Evolutionary conservation across 495 filamentous ascomycete genomes (phyloP), one percentile per base, ranked within the genome.

Genomic region (Aspergillus haitiensis): DNA sequence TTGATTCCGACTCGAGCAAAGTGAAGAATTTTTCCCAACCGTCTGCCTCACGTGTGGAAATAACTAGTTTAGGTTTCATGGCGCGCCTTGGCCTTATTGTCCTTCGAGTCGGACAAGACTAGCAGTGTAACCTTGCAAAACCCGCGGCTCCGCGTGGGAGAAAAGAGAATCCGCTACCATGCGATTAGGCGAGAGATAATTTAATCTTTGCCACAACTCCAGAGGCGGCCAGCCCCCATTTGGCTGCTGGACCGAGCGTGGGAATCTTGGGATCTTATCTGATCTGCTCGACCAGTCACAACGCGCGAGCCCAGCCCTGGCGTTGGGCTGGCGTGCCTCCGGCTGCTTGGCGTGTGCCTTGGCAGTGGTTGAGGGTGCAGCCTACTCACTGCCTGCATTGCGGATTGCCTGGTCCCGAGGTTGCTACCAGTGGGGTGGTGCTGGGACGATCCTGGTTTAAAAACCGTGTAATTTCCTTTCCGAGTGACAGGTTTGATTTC

Each of bases 261-360:
- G 21, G 21, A 27, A 27, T 27, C 21, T 27, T 27, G 21, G 21
- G 21, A 27, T 27, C 21, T 27, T 27, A 27, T 27, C 21, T 27
- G 42, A 46, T 46, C 42, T 46, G 42, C 21, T n/a, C 6, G 6
- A 7, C 42, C 42, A 46, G 42, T 46, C 42, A 46, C 8, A 8
- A n/a, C 21, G 1, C 42, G 42, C 12, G 42, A 46, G 42, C 42
- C 39, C 42, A 46, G 42, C 42, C 42, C 42, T 46, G 42, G 42
- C 42, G 42, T 46, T 46, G 42, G 42, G 8, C 42, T 46, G 42
- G 42, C 42, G 42, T 46, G 39, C 42, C 42, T 15, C 42, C 42
- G 42, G 42, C 42, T 5, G 42, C 42, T 46, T 46, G 42, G 42
- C 42, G 42, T 7, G 13, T 46, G 42, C 42, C 42, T 46, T 46